Percentiles rank a stretch among this genome's conserved stretches.
phyloP scores from a whole-genome alignment of 768 basidiomycete species.

The Lactarius akahatsu region DNA sequence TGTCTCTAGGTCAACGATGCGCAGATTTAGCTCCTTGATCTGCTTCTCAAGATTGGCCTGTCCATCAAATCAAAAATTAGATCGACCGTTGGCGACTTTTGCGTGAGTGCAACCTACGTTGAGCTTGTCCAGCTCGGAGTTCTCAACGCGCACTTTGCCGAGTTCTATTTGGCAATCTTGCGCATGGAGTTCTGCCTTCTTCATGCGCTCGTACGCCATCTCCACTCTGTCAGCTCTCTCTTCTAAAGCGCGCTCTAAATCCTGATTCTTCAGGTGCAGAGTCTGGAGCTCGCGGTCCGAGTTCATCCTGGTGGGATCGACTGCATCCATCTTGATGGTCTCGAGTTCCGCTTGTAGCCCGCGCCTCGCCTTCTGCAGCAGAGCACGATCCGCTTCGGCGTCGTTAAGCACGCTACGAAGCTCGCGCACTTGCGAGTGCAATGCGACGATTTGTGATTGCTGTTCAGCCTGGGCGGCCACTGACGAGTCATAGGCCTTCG shows the following conservation, averaged over 20 bases:
- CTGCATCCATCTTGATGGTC: constrained; percentile 72
- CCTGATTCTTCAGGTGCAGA: constrained; percentile 77
- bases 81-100: constrained; percentile 3
- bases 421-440: constrained; percentile 85
- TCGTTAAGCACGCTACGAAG: constrained; percentile 79
- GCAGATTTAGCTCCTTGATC: constrained; percentile 79
- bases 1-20: constrained; percentile 80
- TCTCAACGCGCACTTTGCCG: constrained; percentile 74
- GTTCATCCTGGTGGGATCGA: constrained; percentile 66
- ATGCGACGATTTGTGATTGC: constrained; percentile 76
- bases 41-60: constrained; percentile 85
- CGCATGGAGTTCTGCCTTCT: constrained; percentile 75
- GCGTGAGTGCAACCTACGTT: constrained; percentile 53
- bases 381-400: constrained; percentile 75
- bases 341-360: constrained; percentile 79
- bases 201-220: constrained; percentile 74
- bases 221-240: constrained; percentile 73
- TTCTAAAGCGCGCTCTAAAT: constrained; percentile 73
- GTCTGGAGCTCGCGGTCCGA: constrained; percentile 74
- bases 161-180: constrained; percentile 76
- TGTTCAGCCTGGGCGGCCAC: constrained; percentile 73
- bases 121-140: constrained; percentile 72
- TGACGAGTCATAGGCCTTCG: constrained; percentile 72
- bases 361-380: constrained; percentile 79
- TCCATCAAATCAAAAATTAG: constrained; percentile 18